A percentile compares a stretch with the other conserved stretches of the same genome.
Conservation (phyloP, 2,329 filamentous ascomycete species). For the Zasmidium angulare region DNA sequence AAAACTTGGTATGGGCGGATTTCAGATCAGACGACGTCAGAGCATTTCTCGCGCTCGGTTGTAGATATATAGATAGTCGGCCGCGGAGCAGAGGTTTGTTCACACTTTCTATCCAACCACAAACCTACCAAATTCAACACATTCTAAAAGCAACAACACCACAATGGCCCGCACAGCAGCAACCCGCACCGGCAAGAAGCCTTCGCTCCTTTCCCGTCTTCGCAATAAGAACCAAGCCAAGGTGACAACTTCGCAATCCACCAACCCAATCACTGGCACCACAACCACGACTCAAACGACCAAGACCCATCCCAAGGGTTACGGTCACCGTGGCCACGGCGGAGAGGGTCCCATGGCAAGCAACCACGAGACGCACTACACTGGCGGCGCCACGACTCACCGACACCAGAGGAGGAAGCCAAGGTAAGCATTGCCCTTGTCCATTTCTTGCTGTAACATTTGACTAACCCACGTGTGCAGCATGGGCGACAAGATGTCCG, state of each 20-base stretch:
- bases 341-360: constrained; percentile 25
- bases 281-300: constrained; percentile 40
- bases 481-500: constrained; percentile 75
- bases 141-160: neutral
- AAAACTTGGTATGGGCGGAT: neutral
- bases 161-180: constrained; percentile 25
- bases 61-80: neutral
- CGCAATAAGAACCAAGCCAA: constrained; percentile 45
- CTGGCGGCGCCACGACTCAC: constrained; percentile 40
- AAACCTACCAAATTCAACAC: neutral
- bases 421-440: constrained; percentile 25
- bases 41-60: neutral
- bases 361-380: constrained; percentile 24
- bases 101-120: neutral
- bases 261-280: constrained; percentile 40
- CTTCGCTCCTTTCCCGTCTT: constrained; percentile 57
- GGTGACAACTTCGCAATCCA: constrained; percentile 44
- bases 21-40: constrained; percentile 4
- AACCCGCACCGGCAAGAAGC: constrained; percentile 43
- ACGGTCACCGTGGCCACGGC: constrained; percentile 27
- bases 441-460: neutral
- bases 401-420: constrained; percentile 68
- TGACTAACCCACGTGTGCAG: constrained; percentile 19
- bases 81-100: too few relatives aligned
- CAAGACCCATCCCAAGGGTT: constrained; percentile 30